phyloP scores from a whole-genome alignment of 805 yeast species.

The Zygosaccharomyces gambellarensis region DNA sequence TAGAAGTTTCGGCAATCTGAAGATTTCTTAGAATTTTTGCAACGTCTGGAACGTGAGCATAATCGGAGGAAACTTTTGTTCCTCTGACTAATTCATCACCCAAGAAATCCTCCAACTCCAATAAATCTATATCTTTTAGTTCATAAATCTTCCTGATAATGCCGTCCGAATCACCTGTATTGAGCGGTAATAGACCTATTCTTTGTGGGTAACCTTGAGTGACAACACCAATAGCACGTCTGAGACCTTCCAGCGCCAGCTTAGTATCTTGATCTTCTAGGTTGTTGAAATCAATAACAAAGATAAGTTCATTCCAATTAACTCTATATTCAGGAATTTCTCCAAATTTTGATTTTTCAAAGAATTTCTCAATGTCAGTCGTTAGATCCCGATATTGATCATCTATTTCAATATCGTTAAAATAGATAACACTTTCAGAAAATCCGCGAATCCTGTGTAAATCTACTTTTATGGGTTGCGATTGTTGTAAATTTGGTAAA shows the following conservation, averaged over 20 bases:
- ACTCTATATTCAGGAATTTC: constrained; percentile 66
- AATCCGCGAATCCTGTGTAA: constrained; percentile 30
- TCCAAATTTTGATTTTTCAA: constrained; percentile 46
- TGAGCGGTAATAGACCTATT: constrained; percentile 74
- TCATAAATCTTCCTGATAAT: constrained; percentile 25
- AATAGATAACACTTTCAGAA: constrained; percentile 50
- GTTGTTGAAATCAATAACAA: constrained; percentile 55
- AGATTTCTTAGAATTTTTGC: constrained; percentile 34
- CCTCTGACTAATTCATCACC: constrained; percentile 14
- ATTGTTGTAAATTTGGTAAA: constrained; percentile 19
- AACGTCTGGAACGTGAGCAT: constrained; percentile 20
- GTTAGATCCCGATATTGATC: constrained; percentile 45
- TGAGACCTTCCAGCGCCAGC: constrained; percentile 46
- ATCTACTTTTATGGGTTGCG: constrained; percentile 33
- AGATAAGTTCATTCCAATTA: constrained; percentile 69
- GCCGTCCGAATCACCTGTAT: constrained; percentile 18
- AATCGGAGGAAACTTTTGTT: constrained; percentile 10
- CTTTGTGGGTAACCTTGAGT: constrained; percentile 66
- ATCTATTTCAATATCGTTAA: constrained; percentile 75
- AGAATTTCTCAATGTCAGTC: constrained; percentile 44
- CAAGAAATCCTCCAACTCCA: constrained; percentile 18
- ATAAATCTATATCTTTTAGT: constrained; percentile 17
- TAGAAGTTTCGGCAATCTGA: constrained; percentile 44
- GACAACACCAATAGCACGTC: constrained; percentile 46
- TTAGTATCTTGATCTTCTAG: constrained; percentile 33